These are phyloP conservation scores for Neurospora sp. DNA, from an alignment of 495 filamentous ascomycete genomes.

Conservation along the genomic window DNA sequence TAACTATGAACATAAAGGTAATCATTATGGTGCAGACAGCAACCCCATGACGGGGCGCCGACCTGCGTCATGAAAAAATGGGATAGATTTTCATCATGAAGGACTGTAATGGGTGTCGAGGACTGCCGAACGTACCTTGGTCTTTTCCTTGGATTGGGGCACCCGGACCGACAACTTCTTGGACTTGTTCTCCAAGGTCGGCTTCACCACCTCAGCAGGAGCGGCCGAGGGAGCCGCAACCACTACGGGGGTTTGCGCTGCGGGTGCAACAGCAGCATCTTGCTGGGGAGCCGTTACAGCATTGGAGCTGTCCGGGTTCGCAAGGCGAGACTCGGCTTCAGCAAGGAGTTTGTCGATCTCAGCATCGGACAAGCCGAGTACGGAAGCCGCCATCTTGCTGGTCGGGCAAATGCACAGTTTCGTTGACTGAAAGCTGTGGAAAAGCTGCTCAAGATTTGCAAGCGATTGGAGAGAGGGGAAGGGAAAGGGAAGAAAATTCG, in stretches of 20 bases:
- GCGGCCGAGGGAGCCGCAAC: conserved; percentile 7
- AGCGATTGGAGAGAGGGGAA: background rate
- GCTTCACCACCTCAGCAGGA: conserved; percentile 15
- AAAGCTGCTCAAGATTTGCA: background rate
- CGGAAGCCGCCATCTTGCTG: conserved; percentile 9
- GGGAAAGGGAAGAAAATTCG: conserved; percentile 7
- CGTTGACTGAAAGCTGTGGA: background rate
- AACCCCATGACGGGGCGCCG: conserved; percentile 35
- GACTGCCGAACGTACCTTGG: conserved; percentile 25
- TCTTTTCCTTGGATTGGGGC: conserved; percentile 28
- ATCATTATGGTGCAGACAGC: conserved; percentile 51
- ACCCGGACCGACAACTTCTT: conserved; percentile 31
- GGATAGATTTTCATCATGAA: conserved; percentile 31
- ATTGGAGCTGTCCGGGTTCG: conserved; percentile 8
- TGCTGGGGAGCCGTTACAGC: conserved; percentile 3
- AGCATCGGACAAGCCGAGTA: conserved; percentile 16
- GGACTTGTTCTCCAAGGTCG: conserved; percentile 13
- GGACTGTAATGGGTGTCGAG: background rate
- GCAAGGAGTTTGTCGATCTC: conserved; percentile 23
- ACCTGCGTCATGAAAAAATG: conserved; percentile 34
- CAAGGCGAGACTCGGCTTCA: conserved; percentile 24
- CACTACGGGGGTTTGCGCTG: conserved; percentile 2
- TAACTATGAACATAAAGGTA: conserved; percentile 85
- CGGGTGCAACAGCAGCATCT: conserved; percentile 1
- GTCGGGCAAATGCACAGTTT: background rate